Base-by-base conservation (phyloP, 352 stramenopile species). In the Peronospora destructor region DNA sequence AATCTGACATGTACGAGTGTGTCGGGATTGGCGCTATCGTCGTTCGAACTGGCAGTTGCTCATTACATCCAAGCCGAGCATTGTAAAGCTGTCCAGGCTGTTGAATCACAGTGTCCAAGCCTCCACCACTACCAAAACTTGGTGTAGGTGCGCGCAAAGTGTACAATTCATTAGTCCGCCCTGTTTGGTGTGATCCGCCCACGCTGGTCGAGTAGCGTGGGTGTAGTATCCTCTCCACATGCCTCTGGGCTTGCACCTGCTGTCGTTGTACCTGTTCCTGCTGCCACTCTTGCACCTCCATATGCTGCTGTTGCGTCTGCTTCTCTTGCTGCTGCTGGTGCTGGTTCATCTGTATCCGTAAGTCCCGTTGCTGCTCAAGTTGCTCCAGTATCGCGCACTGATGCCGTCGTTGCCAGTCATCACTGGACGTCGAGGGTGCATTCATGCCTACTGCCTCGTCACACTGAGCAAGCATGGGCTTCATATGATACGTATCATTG, bases 381-480 rank as follows among this genome's bases (percentile, higher is more conserved):
- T 66, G 60, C 1, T 51, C 39, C 32, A 54, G 53, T 21, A 62
- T 64, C 39, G 37, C n/a, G 10, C 23, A n/a, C 12, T 73, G 57
- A 16, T 66, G 60, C 32, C 59, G 35, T 32, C 16, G 21, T 7
- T 52, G 57, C 52, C 65, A 64, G 16, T 68, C 59, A 13, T 44
- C 33, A 35, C 40, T 60, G 1, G 21, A 38, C 6, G 39, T 61
- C 17, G 53, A 58, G 1, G 62, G 49, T 23, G 25, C 10, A 26
- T 47, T 38, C 37, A 55, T 53, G 36, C 13, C 55, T 26, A 56
- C 23, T 26, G 47, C 21, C 8, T 60, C 63, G 41, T 38, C 36
- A 37, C 37, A 23, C 28, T 14, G 21, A 25, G 11, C 6, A 8
- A 25, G 17, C 43, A 61, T 17, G 42, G 62, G 42, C 32, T 19